Base-by-base conservation (phyloP, 2,329 filamentous ascomycete genomes). In the Diaporthe longicolla region DNA sequence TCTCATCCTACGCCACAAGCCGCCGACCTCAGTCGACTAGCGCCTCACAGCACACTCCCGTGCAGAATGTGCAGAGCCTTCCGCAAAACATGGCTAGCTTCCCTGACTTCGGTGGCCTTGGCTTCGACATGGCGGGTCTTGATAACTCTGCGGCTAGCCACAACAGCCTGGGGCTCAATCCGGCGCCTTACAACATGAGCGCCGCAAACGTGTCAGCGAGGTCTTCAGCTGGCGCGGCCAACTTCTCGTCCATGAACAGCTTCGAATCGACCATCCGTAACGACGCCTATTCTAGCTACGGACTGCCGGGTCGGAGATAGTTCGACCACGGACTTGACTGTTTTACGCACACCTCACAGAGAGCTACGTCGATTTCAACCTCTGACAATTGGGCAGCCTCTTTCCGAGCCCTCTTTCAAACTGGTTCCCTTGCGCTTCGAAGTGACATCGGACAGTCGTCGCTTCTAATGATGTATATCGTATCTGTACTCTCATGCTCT, bases 101-200 rank as follows among this genome's bases (percentile, higher is more conserved):
- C 40, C 76, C 76, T 40, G 74, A 73, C 19, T 80, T 79, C 52
- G 77, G 79, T 35, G 73, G 70, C 45, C 66, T 75, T 1, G 77
- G 78, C 32, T 82, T 83, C 45, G 79, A 80, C 63, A 78, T 82
- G 13, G 73, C 74, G 37, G 70, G 76, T 43, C 75, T 83, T 3
- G 81, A 83, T 58, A 70, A 76, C 35, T 55, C 78, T 10, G 68
- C 76, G n/a, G 76, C 66, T 6, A 76, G 76, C 55, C 77, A 78
- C 59, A 71, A 69, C 5, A 72, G 77, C 3, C 73, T 82, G 58
- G 77, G 77, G 1, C 70, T 82, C 10, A 76, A 76, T 35, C 76
- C 70, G 37, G 35, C 79, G 2, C 75, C 76, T 3, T 83, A 83
- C 68, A 77, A 76, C 43, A 76, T 80, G 19, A 75, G 76, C 32